Evolutionary conservation across 768 basidiomycete species (phyloP), one percentile per base, ranked within the genome.

Genomic region (Dioszegia aurantiaca): DNA sequence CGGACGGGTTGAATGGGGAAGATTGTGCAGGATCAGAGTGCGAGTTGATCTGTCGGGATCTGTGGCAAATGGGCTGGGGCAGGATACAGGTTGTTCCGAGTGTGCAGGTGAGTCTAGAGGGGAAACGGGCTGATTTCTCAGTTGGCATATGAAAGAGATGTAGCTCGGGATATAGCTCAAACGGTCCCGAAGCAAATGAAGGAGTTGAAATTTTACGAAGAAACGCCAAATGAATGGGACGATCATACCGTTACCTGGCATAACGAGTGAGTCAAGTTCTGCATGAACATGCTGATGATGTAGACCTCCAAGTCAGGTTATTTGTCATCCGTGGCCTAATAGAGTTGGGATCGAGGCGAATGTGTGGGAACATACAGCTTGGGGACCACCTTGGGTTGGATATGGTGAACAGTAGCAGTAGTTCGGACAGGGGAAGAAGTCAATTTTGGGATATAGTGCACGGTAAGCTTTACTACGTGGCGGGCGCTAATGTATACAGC

Each of bases 271-370:
- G 72, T 63, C 4, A 3, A 10, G 17, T 31, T 23, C 39, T 30
- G 21, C 31, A 51, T 23, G 5, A 14, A 44, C n/a, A 24, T 16
- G 52, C 30, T 51, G 26, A 42, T 17, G 44, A 30, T 2, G 5
- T 39, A 74, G 71, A 52, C 75, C 75, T 3, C 75, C 75, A 1
- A 39, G 46, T 11, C 70, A 68, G 56, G 70, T 77, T n/a, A 54
- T 72, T 28, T 77, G 75, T 65, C 72, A 77, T 64, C 64, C 73
- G 19, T 77, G 75, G 75, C 75, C 75, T 3, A 73, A 77, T 40
- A 60, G 45, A 14, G 58, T 63, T 51, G 75, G 75, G 0, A 41
- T 77, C 14, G 60, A 62, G 27, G 68, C 62, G 33, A 77, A 77
- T 62, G 72, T 77, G 1, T 77, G 75, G 75, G 68, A 71, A 53